These are phyloP conservation scores for Hypoxylon fuscum DNA, from an alignment of 495 filamentous ascomycete genomes.

Conservation along the genomic window DNA sequence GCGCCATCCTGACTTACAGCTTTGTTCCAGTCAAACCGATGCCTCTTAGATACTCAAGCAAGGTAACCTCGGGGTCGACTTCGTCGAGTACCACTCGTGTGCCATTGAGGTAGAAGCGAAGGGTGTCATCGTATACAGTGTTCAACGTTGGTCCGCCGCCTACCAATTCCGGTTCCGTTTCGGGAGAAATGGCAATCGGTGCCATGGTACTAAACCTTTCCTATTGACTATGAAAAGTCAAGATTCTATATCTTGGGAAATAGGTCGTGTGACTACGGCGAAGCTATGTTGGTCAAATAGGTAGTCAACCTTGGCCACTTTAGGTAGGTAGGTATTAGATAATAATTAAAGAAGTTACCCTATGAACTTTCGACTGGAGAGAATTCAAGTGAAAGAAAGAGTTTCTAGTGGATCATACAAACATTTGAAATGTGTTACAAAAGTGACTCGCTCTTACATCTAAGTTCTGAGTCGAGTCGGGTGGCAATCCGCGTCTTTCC, in stretches of 20 bases:
- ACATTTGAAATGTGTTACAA: slow-evolving; percentile 1
- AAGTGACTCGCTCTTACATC: slow-evolving; percentile 5
- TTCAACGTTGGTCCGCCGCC: slow-evolving; percentile 41
- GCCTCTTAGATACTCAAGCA: slow-evolving; percentile 90
- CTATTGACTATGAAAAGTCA: too few relatives aligned
- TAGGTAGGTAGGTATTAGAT: too few relatives aligned
- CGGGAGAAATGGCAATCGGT: slow-evolving; percentile 55
- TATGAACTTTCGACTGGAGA: not conserved
- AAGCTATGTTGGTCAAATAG: not conserved
- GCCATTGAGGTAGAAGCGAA: slow-evolving; percentile 94
- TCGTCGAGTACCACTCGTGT: slow-evolving; percentile 87
- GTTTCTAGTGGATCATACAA: slow-evolving; percentile 5
- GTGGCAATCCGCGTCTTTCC: slow-evolving; percentile 31
- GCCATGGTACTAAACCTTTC: slow-evolving; percentile 49
- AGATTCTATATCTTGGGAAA: too few relatives aligned
- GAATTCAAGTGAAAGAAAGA: not conserved
- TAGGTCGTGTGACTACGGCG: slow-evolving; percentile 1
- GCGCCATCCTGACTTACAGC: slow-evolving; percentile 49
- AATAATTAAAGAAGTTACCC: not conserved
- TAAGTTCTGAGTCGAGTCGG: slow-evolving; percentile 20
- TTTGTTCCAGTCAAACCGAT: slow-evolving; percentile 84
- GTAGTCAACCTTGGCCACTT: too few relatives aligned
- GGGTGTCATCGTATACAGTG: slow-evolving; percentile 57
- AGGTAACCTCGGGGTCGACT: slow-evolving; percentile 88
- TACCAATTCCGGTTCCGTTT: slow-evolving; percentile 40